Conservation (phyloP, 164 flowering plant species). For the Amborella trichopoda region DNA sequence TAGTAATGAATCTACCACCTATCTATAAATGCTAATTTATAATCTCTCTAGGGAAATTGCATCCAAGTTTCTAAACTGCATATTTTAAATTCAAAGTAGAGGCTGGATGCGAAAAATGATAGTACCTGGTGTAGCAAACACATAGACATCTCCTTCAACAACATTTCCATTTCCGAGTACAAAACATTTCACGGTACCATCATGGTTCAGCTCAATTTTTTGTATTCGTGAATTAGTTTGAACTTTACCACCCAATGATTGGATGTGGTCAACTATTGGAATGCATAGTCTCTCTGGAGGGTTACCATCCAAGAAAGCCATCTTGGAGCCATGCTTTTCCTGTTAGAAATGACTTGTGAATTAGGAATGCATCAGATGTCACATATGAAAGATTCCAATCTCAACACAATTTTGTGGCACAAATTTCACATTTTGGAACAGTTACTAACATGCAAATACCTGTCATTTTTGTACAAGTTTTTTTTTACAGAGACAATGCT, state of each 20-base stretch:
- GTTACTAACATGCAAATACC: no score
- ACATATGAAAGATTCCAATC: no score
- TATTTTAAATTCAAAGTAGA: background rate
- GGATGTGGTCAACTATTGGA: conserved; percentile 83
- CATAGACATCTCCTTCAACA: conserved; percentile 83
- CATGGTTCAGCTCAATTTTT: conserved; percentile 66
- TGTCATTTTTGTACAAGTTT: no score
- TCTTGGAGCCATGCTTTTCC: conserved; percentile 98
- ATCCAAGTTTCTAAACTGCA: background rate
- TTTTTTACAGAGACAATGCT: no score
- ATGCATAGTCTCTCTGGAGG: conserved; percentile 96
- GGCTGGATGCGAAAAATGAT: background rate
- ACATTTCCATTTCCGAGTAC: conserved; percentile 45
- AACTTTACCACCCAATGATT: conserved; percentile 78
- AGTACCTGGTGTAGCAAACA: conserved; percentile 86
- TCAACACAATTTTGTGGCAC: no score
- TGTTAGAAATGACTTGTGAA: conserved; percentile 16
- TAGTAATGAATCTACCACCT: no score
- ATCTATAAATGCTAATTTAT: no score
- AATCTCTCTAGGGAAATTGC: conserved; percentile 2
- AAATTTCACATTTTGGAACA: no score
- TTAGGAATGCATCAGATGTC: no score
- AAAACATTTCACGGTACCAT: conserved; percentile 70
- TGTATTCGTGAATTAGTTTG: conserved; percentile 67
- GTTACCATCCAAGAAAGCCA: conserved; percentile 98